Conservation (phyloP, 2,329 filamentous ascomycete species). For the Fusarium scirpi region DNA sequence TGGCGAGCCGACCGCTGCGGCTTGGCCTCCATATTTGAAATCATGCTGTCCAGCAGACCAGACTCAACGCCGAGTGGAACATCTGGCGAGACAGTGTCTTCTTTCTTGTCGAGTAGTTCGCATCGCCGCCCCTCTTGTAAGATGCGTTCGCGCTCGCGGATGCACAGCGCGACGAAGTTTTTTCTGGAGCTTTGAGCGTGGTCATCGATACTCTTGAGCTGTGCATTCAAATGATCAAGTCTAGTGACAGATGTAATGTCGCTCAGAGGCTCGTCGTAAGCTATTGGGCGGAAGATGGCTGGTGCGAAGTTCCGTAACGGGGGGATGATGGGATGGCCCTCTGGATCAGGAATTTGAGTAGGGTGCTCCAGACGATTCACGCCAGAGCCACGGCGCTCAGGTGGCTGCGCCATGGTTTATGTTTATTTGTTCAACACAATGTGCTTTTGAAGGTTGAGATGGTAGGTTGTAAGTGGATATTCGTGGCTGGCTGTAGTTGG, state of each 20-base stretch:
- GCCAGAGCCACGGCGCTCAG: neutral
- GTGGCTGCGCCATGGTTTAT: constrained; percentile 29
- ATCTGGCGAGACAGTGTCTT: neutral
- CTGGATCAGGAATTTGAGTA: constrained; percentile 18
- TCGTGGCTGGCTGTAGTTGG: constrained; percentile 12
- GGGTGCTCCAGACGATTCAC: neutral
- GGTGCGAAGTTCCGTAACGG: constrained; percentile 12
- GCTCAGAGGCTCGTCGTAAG: constrained; percentile 7
- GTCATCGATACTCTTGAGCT: constrained; percentile 40
- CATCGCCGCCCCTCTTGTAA: constrained; percentile 36
- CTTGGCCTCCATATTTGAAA: constrained; percentile 48
- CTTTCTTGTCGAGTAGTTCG: constrained; percentile 21
- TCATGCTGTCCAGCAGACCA: constrained; percentile 43
- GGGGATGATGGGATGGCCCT: constrained; percentile 28
- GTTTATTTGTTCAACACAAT: neutral
- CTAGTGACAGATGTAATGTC: constrained; percentile 20
- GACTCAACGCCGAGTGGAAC: constrained; percentile 9
- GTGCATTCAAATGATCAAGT: constrained; percentile 35
- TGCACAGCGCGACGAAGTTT: constrained; percentile 49
- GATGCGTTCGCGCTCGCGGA: constrained; percentile 52
- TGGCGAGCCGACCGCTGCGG: neutral
- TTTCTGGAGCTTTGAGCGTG: constrained; percentile 47
- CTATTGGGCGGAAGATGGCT: constrained; percentile 52
- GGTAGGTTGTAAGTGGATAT: neutral
- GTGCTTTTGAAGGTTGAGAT: neutral